phyloP scores from a whole-genome alignment of 805 yeast species.

The Hagleromyces aurorensis region DNA sequence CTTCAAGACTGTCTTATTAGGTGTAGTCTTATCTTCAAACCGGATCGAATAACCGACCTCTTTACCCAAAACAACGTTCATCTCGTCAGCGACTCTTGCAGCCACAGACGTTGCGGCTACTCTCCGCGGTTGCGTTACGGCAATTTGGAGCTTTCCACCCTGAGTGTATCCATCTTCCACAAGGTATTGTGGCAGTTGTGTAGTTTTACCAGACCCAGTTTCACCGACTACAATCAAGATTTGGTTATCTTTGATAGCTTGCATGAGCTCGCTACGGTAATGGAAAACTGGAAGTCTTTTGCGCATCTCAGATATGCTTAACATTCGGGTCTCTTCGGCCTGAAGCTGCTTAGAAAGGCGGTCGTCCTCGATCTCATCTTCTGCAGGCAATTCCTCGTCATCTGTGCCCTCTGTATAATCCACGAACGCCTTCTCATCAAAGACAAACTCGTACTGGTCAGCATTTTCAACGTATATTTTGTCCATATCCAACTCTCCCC shows the following conservation, averaged over 20 bases:
- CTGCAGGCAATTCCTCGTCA: slow-evolving; percentile 23
- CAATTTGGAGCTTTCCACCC: slow-evolving; percentile 50
- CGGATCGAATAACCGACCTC: slow-evolving; percentile 86
- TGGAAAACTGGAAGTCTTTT: slow-evolving; percentile 68
- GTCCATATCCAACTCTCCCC: slow-evolving; percentile 16
- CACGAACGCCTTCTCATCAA: slow-evolving; percentile 56
- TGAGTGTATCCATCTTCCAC: slow-evolving; percentile 73
- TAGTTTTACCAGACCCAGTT: slow-evolving; percentile 92
- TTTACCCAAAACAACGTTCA: slow-evolving; percentile 69
- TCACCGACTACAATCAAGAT: slow-evolving; percentile 74
- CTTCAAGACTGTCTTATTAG: slow-evolving; percentile 59
- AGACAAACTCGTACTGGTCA: slow-evolving; percentile 62
- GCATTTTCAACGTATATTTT: slow-evolving; percentile 23
- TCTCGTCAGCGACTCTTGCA: slow-evolving; percentile 83
- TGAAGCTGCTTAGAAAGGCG: slow-evolving; percentile 13
- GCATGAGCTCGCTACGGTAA: slow-evolving; percentile 51
- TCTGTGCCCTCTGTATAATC: slow-evolving; percentile 45
- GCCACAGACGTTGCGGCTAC: slow-evolving; percentile 95
- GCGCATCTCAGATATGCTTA: slow-evolving; percentile 42
- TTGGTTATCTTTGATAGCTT: slow-evolving; percentile 54
- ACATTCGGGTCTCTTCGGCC: slow-evolving; percentile 22
- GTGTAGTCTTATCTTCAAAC: slow-evolving; percentile 69
- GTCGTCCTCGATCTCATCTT: slow-evolving; percentile 28
- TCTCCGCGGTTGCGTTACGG: slow-evolving; percentile 91
- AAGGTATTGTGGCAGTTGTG: slow-evolving; percentile 84